Percentiles rank a stretch among this genome's conserved stretches.
These are phyloP conservation scores for Talaromyces amestolkiae DNA, from an alignment of 2,329 filamentous ascomycete genomes.

Conservation along the genomic window DNA sequence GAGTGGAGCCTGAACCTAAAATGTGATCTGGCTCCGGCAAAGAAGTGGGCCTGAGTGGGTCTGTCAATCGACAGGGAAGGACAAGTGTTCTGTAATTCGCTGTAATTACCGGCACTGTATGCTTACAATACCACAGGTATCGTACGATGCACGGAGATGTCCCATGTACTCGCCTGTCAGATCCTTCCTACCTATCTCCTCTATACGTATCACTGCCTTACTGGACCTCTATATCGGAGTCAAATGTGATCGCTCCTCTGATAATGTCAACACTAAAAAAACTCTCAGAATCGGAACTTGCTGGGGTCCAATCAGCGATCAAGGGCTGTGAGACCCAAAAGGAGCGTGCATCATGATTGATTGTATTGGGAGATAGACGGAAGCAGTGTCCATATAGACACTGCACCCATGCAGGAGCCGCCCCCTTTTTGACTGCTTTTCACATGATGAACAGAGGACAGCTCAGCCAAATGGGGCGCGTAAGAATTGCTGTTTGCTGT, in stretches of 20 bases:
- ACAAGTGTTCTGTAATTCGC: neutral
- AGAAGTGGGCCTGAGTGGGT: neutral
- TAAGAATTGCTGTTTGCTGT: neutral
- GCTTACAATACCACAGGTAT: neutral
- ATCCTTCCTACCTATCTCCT: neutral
- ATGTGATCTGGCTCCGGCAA: neutral
- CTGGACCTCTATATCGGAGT: neutral
- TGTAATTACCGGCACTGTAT: neutral
- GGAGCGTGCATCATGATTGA: neutral
- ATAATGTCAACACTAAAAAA: neutral
- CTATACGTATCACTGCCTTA: conserved; percentile 1
- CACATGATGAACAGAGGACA: neutral
- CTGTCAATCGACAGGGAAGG: too few relatives aligned
- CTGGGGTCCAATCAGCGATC: neutral
- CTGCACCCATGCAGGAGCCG: conserved; percentile 2
- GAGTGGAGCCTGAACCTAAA: neutral
- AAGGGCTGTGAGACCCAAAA: neutral
- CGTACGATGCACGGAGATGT: neutral
- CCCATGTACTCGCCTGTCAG: neutral
- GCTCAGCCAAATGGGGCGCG: neutral
- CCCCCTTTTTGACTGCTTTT: neutral
- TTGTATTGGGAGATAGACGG: neutral
- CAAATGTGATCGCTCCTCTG: conserved; percentile 11
- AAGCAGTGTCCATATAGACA: neutral
- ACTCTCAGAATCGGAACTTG: neutral